Base-by-base conservation (phyloP, 345 rosid species). In the Cochlearia excelsa region DNA sequence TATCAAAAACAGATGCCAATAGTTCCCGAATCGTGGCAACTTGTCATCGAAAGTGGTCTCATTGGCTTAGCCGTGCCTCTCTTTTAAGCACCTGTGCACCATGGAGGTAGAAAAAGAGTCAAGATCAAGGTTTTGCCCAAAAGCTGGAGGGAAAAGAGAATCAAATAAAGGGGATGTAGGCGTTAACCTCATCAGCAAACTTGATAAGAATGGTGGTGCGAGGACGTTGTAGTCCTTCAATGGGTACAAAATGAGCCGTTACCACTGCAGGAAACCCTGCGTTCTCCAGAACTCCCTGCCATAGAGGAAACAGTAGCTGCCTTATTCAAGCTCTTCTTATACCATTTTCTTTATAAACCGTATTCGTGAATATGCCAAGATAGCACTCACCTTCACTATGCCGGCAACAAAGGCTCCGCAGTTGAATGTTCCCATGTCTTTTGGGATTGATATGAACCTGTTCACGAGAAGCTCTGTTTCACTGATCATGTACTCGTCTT, bases 321-420 rank as follows among this genome's bases (percentile, higher is more conserved):
- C 31, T 63, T 8, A 57, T 30, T 70, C 43, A 37, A 30, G 46
- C n/a, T 16, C n/a, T 54, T 47, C 7, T 34, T 40, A n/a, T 8
- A 54, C 28, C 26, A 51, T 3, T 26, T 35, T 7, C 7, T 6
- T 9, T 8, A 0, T 27, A 27, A 31, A 61, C 4, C 26, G 1
- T 69, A 6, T 40, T 33, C 51, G 50, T 37, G 42, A 41, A 42
- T 23, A 50, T 49, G 61, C 31, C 16, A 42, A 44, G 54, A 2
- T 7, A 31, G 30, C 54, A 52, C 76, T 77, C 66, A 93, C 99
- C 84, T 82, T 82, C 1, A 93, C 97, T 67, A 93, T 87, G 68
- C 99, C 97, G 66, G 99, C 99, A 68, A 87, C 97, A 82, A 90
- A 93, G 16, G 99, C 99, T n/a, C 97, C 97, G 8, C 97, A 93